Evolutionary conservation across 441 rosid species (phyloP), one percentile per base, ranked within the genome.

Genomic region (Erodium moschatum): DNA sequence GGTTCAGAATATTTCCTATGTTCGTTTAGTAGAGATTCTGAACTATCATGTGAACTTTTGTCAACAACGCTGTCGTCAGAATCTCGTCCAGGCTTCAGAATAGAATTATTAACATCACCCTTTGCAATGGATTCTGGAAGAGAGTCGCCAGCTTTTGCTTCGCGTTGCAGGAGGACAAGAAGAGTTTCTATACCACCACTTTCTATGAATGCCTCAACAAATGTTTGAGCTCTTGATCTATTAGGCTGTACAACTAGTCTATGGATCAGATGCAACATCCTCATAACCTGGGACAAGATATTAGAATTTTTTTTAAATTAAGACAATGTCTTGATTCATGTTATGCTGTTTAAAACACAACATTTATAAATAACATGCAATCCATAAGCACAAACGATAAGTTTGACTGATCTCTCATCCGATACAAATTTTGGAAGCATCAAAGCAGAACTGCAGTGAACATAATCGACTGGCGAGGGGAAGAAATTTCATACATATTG

Each of bases 131-230:
- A 60, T 71, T 80, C 92, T 69, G 73, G 73, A 80, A 83, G 67
- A 69, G 67, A 68, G 54, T 96, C 96, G 33, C 97, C 96, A 81
- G 83, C 84, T 83, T 90, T 92, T 71, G 92, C 97, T 87, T 96
- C 98, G 72, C 87, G 85, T 74, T 96, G 99, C 77, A 96, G 85
- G 74, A 96, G 80, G 74, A 96, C 97, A 77, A 96, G 98, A 79
- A 96, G 94, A 35, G 94, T 89, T 81, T 96, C 99, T 82, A 92
- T 81, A 68, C 99, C 99, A 75, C 96, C 99, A 63, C 90, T 82
- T 76, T 79, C 76, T 75, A 96, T 78, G 76, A 92, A 92, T 75
- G 87, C 91, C 79, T 86, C 96, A 0, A 96, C 86, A 86, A 92
- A 92, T 64, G 78, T 76, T 67, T 81, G 79, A 77, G 99, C 93